Percentiles rank a stretch among this genome's conserved stretches.
These are phyloP conservation scores for Trypanosoma platydactyli DNA, from an alignment of 208 protist species.

Conservation along the genomic window DNA sequence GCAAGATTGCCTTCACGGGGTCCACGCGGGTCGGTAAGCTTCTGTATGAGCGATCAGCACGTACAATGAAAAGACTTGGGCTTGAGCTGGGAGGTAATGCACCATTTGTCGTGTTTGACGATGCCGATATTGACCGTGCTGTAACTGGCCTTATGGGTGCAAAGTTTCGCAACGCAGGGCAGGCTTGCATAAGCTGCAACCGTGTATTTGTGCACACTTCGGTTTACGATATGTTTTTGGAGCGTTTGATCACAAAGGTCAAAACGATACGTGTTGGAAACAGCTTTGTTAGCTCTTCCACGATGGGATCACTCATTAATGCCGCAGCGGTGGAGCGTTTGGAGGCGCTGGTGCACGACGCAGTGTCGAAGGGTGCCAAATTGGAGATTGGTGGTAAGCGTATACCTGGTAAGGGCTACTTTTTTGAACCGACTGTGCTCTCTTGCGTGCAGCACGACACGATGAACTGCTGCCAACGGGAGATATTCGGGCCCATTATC, in stretches of 20 bases:
- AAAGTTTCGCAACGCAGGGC: slow-evolving; percentile 86
- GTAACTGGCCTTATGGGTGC: slow-evolving; percentile 58
- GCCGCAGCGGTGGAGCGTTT: slow-evolving; percentile 40
- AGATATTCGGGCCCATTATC: slow-evolving; percentile 92
- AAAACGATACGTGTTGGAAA: slow-evolving; percentile 66
- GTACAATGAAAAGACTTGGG: slow-evolving; percentile 78
- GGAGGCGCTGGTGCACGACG: slow-evolving; percentile 54
- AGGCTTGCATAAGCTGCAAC: slow-evolving; percentile 89
- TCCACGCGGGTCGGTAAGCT: slow-evolving; percentile 73
- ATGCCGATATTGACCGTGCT: slow-evolving; percentile 78
- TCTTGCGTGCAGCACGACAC: slow-evolving; percentile 55
- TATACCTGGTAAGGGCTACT: slow-evolving; percentile 53
- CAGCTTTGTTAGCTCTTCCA: slow-evolving; percentile 44
- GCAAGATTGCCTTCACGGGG: slow-evolving; percentile 90
- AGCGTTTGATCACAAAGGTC: slow-evolving; percentile 45
- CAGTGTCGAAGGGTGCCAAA: slow-evolving; percentile 60
- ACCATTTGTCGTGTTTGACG: slow-evolving; percentile 88
- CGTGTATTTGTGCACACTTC: slow-evolving; percentile 73
- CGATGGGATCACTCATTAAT: slow-evolving; percentile 78
- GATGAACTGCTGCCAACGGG: slow-evolving; percentile 65
- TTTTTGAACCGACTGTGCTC: slow-evolving; percentile 87
- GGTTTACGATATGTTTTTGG: slow-evolving; percentile 64
- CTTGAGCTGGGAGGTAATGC: slow-evolving; percentile 94
- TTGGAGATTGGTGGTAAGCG: slow-evolving; percentile 64
- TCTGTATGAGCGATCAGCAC: slow-evolving; percentile 51